These are phyloP conservation scores for Lunularia cruciata DNA, from an alignment of 225 moss, liverwort and hornwort genomes.

Conservation along the genomic window DNA sequence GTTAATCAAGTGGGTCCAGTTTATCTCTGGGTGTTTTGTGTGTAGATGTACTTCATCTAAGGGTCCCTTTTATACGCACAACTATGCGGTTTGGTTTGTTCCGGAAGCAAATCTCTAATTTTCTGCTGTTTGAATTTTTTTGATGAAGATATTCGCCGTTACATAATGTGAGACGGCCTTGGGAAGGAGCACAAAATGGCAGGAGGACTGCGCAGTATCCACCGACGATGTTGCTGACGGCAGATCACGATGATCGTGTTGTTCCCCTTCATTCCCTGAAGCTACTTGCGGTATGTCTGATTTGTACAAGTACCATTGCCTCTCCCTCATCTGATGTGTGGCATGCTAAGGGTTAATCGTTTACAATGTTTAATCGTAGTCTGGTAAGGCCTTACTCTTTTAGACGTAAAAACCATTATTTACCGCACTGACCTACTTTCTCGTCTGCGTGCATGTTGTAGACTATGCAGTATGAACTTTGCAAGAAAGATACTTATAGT, in stretches of 20 bases:
- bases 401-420: no score
- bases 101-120: no score
- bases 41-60: background rate
- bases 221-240: constrained; percentile 74
- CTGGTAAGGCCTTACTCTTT: no score
- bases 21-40: background rate
- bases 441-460: constrained; percentile 12
- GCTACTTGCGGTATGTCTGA: constrained; percentile 44
- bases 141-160: constrained; percentile 75
- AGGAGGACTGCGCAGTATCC: constrained; percentile 48
- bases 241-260: constrained; percentile 88
- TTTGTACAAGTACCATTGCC: background rate
- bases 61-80: no score
- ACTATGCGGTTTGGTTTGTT: no score
- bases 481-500: constrained; percentile 13
- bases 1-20: constrained; percentile 56
- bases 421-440: no score
- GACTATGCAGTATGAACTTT: constrained; percentile 49
- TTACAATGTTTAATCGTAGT: no score
- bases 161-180: constrained; percentile 79
- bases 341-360: no score
- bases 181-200: constrained; percentile 49
- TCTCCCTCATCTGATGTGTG: no score
- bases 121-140: background rate
- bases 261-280: constrained; percentile 81